Base-by-base conservation (phyloP, 441 rosid species). In the Erodium texanum region DNA sequence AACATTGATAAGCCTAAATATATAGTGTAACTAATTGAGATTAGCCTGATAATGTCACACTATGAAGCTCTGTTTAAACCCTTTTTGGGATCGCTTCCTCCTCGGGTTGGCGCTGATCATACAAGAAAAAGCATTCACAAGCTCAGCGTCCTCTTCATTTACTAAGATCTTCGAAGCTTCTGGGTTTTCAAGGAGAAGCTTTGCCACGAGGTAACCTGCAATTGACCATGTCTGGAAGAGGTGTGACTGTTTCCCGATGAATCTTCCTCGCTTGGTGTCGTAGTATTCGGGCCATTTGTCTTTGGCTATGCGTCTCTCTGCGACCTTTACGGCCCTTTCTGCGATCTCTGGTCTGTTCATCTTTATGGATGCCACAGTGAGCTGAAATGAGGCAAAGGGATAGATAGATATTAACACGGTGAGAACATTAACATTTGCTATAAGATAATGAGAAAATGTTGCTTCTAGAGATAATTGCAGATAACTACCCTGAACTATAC, bases 241-340 rank as follows among this genome's bases (percentile, higher is more conserved):
- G n/a, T 41, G 79, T 20, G 89, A 79, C 70, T 87, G 87, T 72
- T 85, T 87, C 22, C 92, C 88, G 0, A 85, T 84, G 70, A 84
- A 84, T 78, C 83, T 79, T 66, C 80, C 88, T 64, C 79, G 78
- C 75, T 86, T 84, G 23, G 89, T 84, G 66, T 87, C 90, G 24
- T 84, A 84, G 74, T 86, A 87, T 67, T 87, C 93, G 0, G 93
- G 89, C 90, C 93, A 87, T 54, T 84, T 81, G 80, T 87, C 90
- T 66, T 76, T 48, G 12, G 84, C 70, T 54, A 86, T 70, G 69
- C 85, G 78, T 73, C 80, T 84, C 81, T 86, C 89, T 0, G 85
- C 84, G 70, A 82, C 71, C 73, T 81, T 81, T 22, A 86, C 79
- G 2, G 89, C 93, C 70, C 72, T 86, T 36, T 81, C 89, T 52